phyloP scores from a whole-genome alignment of 345 rosid species.

The Salix viminalis region DNA sequence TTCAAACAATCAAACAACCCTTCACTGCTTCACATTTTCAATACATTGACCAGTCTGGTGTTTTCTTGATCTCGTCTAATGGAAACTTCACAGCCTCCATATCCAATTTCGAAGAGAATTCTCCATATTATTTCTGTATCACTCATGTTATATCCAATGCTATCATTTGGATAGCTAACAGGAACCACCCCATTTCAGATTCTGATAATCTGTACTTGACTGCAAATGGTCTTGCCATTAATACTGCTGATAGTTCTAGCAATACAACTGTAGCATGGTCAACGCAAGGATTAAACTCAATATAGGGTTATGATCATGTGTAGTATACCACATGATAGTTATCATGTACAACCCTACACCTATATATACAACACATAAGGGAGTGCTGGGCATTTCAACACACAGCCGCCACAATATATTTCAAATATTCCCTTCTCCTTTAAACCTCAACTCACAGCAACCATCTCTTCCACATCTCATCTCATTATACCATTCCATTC shows the following conservation, averaged over 20 bases:
- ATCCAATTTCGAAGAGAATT: not conserved
- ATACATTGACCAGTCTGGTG: conserved; percentile 15
- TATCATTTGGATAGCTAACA: conserved; percentile 25
- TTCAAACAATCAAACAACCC: conserved; percentile 11
- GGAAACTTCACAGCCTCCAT: conserved; percentile 16
- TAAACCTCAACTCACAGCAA: too few relatives aligned
- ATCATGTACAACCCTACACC: too few relatives aligned
- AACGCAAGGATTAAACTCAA: not conserved
- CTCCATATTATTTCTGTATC: conserved; percentile 16
- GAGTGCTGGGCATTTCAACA: too few relatives aligned
- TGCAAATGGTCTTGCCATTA: conserved; percentile 12
- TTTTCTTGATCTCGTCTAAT: conserved; percentile 18
- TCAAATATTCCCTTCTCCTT: too few relatives aligned
- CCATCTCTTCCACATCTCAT: too few relatives aligned
- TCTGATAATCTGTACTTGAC: conserved; percentile 3
- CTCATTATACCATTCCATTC: too few relatives aligned
- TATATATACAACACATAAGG: too few relatives aligned
- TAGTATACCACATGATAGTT: too few relatives aligned
- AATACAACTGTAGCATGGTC: conserved; percentile 5
- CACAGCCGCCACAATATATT: too few relatives aligned
- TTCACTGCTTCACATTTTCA: conserved; percentile 17
- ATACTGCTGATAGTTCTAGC: not conserved
- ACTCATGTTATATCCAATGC: conserved; percentile 8
- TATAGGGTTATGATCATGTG: too few relatives aligned
- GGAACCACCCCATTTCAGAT: conserved; percentile 9